Evolutionary conservation across 164 flowering plant genomes (phyloP).

Genomic region (Stephania yunnanensis): DNA sequence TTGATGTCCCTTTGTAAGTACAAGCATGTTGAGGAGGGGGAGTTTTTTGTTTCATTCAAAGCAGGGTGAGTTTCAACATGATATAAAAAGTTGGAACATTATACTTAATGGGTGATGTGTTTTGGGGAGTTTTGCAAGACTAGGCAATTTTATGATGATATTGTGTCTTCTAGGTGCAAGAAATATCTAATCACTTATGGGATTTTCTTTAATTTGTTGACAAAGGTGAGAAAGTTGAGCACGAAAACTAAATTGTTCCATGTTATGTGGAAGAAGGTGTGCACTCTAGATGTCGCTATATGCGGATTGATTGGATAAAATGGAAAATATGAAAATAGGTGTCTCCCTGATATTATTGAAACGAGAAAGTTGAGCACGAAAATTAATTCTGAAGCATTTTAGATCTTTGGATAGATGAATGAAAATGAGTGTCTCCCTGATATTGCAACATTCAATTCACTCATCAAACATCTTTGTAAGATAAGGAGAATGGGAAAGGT

Average conservation of each 20-base stretch:
- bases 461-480: conserved; percentile 77
- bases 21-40: conserved; percentile 83
- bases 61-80: conserved; percentile 39
- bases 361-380: no score
- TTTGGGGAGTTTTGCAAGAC: conserved; percentile 63
- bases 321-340: no score
- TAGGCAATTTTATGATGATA: conserved; percentile 82
- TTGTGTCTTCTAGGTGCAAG: conserved; percentile 50
- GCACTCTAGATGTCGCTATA: conserved; percentile 65
- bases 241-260: conserved; percentile 53
- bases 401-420: conserved; percentile 60
- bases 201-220: conserved; percentile 61
- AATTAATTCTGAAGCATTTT: conserved; percentile 53
- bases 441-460: conserved; percentile 70
- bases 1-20: conserved; percentile 66
- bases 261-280: conserved; percentile 69
- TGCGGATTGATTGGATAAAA: conserved; percentile 18
- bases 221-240: conserved; percentile 66
- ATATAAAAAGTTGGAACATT: conserved; percentile 65
- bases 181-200: conserved; percentile 64
- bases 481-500: conserved; percentile 75
- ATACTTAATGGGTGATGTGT: conserved; percentile 93
- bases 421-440: conserved; percentile 53
- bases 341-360: no score
- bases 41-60: conserved; percentile 45